phyloP scores from a whole-genome alignment of 2,329 filamentous ascomycete genomes.

The Rhexocercosporidium sp. region DNA sequence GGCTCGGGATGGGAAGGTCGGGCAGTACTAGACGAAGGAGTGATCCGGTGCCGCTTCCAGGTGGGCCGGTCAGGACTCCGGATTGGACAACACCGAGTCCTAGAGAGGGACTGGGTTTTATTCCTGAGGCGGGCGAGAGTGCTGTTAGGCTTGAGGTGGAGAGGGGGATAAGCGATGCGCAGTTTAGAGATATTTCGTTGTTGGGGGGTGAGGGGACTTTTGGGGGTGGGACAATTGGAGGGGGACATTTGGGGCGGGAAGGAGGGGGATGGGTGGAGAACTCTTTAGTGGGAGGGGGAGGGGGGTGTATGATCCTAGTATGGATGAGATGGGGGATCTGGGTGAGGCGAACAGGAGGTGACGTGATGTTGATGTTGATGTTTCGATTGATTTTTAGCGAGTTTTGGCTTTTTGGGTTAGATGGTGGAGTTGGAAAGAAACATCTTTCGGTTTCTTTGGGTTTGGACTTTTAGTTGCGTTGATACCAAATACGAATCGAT shows the following conservation, averaged over 20 bases:
- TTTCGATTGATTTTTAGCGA: background rate
- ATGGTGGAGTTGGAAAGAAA: background rate
- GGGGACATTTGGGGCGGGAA: background rate
- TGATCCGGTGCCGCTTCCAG: slow-evolving; percentile 11
- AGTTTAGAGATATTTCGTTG: slow-evolving; percentile 26
- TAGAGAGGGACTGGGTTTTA: slow-evolving; percentile 23
- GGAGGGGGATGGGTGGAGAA: background rate
- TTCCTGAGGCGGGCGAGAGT: slow-evolving; percentile 34
- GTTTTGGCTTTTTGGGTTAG: background rate
- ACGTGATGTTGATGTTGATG: background rate
- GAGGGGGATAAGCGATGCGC: slow-evolving; percentile 23
- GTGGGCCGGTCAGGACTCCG: slow-evolving; percentile 12
- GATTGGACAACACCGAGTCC: slow-evolving; percentile 13
- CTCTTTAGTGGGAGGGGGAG: background rate
- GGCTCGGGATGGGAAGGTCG: slow-evolving; percentile 22
- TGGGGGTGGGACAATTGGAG: background rate
- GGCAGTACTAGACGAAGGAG: slow-evolving; percentile 13
- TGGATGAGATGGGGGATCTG: too few species aligned
- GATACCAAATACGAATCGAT: slow-evolving; percentile 2
- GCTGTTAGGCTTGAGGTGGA: slow-evolving; percentile 20
- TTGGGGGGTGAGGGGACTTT: slow-evolving; percentile 1
- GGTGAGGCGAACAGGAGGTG: background rate
- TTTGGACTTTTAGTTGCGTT: background rate
- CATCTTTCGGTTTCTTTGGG: background rate
- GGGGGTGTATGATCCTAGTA: background rate